Evolutionary conservation across 495 filamentous ascomycete species (phyloP), one percentile per base, ranked within the genome.

Genomic region (Cercophora newfieldiana): DNA sequence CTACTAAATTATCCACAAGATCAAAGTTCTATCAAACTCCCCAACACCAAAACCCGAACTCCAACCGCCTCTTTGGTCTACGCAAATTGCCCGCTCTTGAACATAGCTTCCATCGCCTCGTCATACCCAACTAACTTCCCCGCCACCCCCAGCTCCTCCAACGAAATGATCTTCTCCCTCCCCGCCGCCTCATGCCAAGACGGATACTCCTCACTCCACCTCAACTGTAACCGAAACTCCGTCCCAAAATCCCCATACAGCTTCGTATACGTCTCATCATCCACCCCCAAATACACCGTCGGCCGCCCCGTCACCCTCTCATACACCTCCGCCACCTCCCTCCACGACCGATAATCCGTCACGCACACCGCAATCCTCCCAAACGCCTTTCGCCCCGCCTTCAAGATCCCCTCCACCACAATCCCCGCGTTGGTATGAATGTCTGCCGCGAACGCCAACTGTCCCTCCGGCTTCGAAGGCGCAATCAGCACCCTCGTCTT

Each of bases 181-280:
- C 53, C 53, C 19, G 53, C 53, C 19, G 24, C 25, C 18, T 21
- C 56, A 21, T 59, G 16, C 64, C 64, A 66, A 28, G 37, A 16
- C n/a, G 64, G 57, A 28, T 60, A 59, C 37, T 60, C 55, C 56
- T 60, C 64, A 25, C 37, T 37, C 55, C 55, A 66, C 24, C 57
- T 31, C 37, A 61, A 7, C 47, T 60, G 47, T 12, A 56, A 3
- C 24, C 44, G 55, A n/a, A 54, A 29, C 56, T 66, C 64, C 1
- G n/a, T 25, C 21, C 64, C 64, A 30, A 48, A 54, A 16, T 37
- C 33, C 22, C 57, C 64, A 28, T 49, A 66, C 6, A 66, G 6
- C 29, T 59, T 59, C 16, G 8, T 25, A n/a, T 7, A 29, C n/a
- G 31, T 28, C 31, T 29, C 64, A 51, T 60, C 64, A 10, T n/a